Evolutionary conservation across 345 rosid species (phyloP).

Genomic region (Salix brachista): DNA sequence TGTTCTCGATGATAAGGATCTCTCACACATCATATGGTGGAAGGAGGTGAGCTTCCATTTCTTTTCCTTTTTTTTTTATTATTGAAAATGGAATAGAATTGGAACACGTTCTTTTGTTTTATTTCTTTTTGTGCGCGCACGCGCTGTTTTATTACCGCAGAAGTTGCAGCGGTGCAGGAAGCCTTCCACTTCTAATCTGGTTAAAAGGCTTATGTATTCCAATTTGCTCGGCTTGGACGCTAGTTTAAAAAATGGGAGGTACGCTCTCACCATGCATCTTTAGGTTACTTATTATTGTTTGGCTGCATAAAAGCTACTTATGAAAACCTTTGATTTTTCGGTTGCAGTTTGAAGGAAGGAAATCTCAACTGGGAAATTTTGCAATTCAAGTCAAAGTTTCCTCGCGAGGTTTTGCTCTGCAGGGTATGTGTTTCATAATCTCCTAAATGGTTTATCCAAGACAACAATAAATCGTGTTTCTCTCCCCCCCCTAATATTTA

Average conservation of each 20-base stretch:
- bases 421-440: slow-evolving; percentile 48
- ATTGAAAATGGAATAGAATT: neutral
- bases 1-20: slow-evolving; percentile 55
- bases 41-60: slow-evolving; percentile 50
- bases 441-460: neutral
- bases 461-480: neutral
- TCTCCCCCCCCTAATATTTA: too few relatives aligned
- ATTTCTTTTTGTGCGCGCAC: neutral
- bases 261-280: slow-evolving; percentile 13
- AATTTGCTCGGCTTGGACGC: slow-evolving; percentile 77
- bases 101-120: neutral
- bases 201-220: slow-evolving; percentile 61
- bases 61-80: neutral
- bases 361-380: slow-evolving; percentile 84
- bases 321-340: neutral
- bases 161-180: slow-evolving; percentile 74
- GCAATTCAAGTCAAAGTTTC: slow-evolving; percentile 91
- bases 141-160: slow-evolving; percentile 34
- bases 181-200: slow-evolving; percentile 71
- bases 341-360: slow-evolving; percentile 84
- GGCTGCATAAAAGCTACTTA: neutral
- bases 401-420: slow-evolving; percentile 92
- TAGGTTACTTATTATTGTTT: neutral
- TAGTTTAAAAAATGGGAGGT: slow-evolving; percentile 81
- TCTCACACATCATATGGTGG: slow-evolving; percentile 81